Base-by-base conservation (phyloP, 1,139 yeast genomes). In the Pichia sp. region DNA sequence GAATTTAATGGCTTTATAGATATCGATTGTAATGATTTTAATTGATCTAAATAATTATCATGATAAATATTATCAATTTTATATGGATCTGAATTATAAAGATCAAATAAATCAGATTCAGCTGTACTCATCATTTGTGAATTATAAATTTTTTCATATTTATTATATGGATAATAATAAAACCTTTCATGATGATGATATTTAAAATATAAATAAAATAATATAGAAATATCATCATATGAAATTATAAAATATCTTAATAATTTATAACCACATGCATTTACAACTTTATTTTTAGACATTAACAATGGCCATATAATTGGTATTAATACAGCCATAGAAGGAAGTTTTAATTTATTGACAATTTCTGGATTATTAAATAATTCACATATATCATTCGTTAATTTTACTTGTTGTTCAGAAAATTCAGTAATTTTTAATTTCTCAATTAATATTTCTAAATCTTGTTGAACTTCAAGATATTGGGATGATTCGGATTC, bases 291-390 rank as follows among this genome's bases (percentile, higher is more conserved):
- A 26, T 33, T 16, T 13, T 35, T 25, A 6, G 39, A 27, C 37
- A 29, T 35, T 11, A 44, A 21, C 37, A 44, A 32, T 25, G 45
- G 47, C 47, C 47, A 44, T 3, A 41, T 21, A 4, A 36, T 31
- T 3, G 41, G 45, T 1, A 44, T 37, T 3, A 43, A 16, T 2
- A 20, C 14, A 4, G 28, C 14, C 35, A 43, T 33, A 2, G 38
- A 24, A 6, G 41, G 39, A 13, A 18, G 9, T 20, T 20, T 41
- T 3, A 41, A 5, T 21, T 33, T n/a, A 9, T 15, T 19, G 4
- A 3, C 5, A 6, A 3, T 7, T 11, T 11, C 14, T 5, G 19
- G 14, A 15, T 31, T n/a, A 21, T 2, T 21, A 13, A 42, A 20
- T 5, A 42, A 4, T 6, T 29, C 14, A 30, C 29, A 30, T 11